These are phyloP conservation scores for Scenedesmus sp. DNA, from an alignment of 163 green algal genomes.

Conservation along the genomic window DNA sequence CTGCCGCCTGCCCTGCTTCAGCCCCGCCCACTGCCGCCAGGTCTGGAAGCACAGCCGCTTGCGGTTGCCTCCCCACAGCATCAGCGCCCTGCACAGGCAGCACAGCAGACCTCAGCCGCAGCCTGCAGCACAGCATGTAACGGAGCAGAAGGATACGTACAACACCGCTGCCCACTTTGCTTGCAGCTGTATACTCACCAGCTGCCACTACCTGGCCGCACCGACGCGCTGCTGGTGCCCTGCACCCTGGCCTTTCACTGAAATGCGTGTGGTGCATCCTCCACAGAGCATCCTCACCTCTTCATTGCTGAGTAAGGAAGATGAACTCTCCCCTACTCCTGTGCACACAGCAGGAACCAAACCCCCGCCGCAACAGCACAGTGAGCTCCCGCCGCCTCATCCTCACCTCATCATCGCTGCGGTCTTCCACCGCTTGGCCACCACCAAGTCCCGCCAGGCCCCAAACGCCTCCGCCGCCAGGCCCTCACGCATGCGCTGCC, in stretches of 20 bases:
- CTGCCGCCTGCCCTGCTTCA: slow-evolving; percentile 39
- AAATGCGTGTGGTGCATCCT: too few relatives aligned
- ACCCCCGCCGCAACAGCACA: too few relatives aligned
- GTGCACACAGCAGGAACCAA: too few relatives aligned
- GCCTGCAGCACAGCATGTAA: neutral
- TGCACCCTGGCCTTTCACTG: too few relatives aligned
- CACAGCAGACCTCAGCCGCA: neutral
- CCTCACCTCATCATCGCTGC: slow-evolving; percentile 39
- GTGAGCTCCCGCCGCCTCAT: too few relatives aligned
- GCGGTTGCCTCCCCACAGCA: slow-evolving; percentile 39
- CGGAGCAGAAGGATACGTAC: too few relatives aligned
- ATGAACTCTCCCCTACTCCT: too few relatives aligned
- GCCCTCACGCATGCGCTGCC: neutral
- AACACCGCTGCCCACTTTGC: neutral
- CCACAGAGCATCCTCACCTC: too few relatives aligned
- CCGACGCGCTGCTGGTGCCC: too few relatives aligned
- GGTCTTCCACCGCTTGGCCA: slow-evolving; percentile 21
- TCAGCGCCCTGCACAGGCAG: slow-evolving; percentile 26
- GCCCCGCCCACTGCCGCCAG: slow-evolving; percentile 31
- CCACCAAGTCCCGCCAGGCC: slow-evolving; percentile 34
- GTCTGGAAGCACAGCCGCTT: slow-evolving; percentile 49
- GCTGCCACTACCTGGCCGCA: neutral
- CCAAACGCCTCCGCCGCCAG: slow-evolving; percentile 8
- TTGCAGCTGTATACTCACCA: neutral
- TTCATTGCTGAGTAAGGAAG: too few relatives aligned